phyloP scores from a whole-genome alignment of 768 basidiomycete genomes.

The Termitomyces titanicus region DNA sequence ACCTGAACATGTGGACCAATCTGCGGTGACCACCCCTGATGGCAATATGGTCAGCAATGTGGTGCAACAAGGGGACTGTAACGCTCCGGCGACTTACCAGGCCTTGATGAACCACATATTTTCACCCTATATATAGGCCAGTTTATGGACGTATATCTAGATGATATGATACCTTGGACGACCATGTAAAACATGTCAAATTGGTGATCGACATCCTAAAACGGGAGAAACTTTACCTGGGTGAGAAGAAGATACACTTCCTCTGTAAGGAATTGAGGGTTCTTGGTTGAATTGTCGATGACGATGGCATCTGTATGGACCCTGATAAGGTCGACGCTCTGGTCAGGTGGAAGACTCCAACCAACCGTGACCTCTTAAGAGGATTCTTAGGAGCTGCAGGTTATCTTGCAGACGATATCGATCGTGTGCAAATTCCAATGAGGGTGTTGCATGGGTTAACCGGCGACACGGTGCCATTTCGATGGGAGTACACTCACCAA shows the following conservation, averaged over 20 bases:
- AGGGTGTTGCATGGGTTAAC: conserved; percentile 19
- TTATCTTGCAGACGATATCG: conserved; percentile 23
- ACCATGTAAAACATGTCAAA: conserved; percentile 27
- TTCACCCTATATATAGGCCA: conserved; percentile 24
- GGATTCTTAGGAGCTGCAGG: too few relatives aligned
- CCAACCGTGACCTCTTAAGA: conserved; percentile 24
- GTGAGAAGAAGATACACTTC: conserved; percentile 21
- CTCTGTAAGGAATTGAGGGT: conserved; percentile 13
- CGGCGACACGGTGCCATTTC: conserved; percentile 17
- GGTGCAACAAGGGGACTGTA: conserved; percentile 14
- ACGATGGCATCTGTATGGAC: conserved; percentile 34
- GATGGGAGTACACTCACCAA: too few relatives aligned
- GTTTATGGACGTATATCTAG: conserved; percentile 30
- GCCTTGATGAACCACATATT: conserved; percentile 32
- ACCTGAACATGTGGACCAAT: conserved; percentile 20
- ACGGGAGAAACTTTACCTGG: conserved; percentile 24
- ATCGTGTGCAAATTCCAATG: conserved; percentile 26
- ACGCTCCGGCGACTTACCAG: conserved; percentile 33
- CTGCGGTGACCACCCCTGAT: conserved; percentile 23
- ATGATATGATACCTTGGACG: too few relatives aligned
- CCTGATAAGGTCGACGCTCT: conserved; percentile 34
- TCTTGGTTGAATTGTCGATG: conserved; percentile 25
- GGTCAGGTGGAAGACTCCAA: conserved; percentile 23
- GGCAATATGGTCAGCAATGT: conserved; percentile 21
- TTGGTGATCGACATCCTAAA: conserved; percentile 26